Base-by-base conservation (phyloP, 2,329 filamentous ascomycete genomes). In the Ascochyta fabae region DNA sequence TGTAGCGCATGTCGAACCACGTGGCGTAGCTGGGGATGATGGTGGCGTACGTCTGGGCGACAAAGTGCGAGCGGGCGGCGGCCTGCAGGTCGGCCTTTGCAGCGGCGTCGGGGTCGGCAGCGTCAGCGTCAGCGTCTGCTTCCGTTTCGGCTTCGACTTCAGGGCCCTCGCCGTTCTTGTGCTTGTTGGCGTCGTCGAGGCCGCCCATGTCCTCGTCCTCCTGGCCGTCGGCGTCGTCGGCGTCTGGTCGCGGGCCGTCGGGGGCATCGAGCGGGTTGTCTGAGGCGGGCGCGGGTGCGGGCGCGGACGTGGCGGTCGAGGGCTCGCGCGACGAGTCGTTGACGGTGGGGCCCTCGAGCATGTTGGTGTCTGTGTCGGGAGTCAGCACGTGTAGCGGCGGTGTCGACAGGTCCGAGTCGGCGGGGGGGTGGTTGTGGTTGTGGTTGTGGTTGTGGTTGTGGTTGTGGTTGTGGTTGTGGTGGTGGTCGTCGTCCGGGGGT, bases 1-100 rank as follows among this genome's bases (percentile, higher is more conserved):
- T 89, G 45, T 86, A 84, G 75, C 93, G 91, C 94, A 99, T 97
- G 77, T 99, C 95, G 75, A 99, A 99, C 95, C 95, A 99, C 13
- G 91, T 95, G 73, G 92, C 96, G 78, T 99, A 99, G 75, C 94
- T 98, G 22, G 95, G 95, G 22, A 99, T 86, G 60, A 99, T 93
- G 71, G 98, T 98, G 59, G 93, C 89, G 73, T 97, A 94, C 38
- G 92, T 96, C 79, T 99, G 95, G 13, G 91, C 87, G 59, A 96
- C 90, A 51, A 99, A 86, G 71, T 98, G 93, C 66, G 94, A 90
- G 62, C 94, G 91, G 47, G 95, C 96, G 4, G 92, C 89, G 39
- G 90, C 88, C 79, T 97, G 93, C 53, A 93, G 81, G 3, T 86
- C 86, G 50, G 92, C 86, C 77, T 96, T 97, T 38, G 88, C 87